Percentiles rank a stretch among this genome's conserved stretches.
These are phyloP conservation scores for Phalaenopsis hybrid DNA, from an alignment of 116 monocot genomes.

Conservation along the genomic window DNA sequence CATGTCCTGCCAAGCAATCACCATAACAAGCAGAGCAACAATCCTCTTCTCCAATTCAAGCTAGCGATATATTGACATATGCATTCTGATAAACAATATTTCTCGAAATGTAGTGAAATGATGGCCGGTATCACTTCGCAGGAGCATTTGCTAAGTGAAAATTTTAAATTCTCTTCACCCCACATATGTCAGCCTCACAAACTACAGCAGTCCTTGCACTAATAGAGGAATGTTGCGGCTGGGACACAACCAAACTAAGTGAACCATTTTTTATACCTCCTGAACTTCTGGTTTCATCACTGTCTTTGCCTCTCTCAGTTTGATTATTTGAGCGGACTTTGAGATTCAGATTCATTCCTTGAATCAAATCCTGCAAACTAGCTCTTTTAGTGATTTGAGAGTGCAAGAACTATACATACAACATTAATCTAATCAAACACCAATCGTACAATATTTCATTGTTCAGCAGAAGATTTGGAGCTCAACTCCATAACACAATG, in stretches of 20 bases:
- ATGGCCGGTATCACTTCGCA: slow-evolving; percentile 29
- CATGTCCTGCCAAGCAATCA: slow-evolving; percentile 56
- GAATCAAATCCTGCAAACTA: background rate
- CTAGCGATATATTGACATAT: slow-evolving; percentile 68
- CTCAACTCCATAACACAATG: background rate
- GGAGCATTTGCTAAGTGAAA: slow-evolving; percentile 52
- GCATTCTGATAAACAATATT: slow-evolving; percentile 70
- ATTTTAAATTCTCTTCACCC: slow-evolving; percentile 63
- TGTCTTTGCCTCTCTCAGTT: background rate
- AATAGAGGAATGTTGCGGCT: slow-evolving; percentile 25
- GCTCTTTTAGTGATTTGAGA: background rate
- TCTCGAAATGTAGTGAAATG: slow-evolving; percentile 57
- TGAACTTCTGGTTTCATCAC: background rate
- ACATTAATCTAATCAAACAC: background rate
- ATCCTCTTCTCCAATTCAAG: slow-evolving; percentile 75
- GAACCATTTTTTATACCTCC: slow-evolving; percentile 5
- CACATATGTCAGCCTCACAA: slow-evolving; percentile 65
- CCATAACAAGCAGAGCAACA: slow-evolving; percentile 78
- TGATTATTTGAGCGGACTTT: background rate
- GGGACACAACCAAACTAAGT: slow-evolving; percentile 20
- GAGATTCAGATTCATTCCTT: background rate
- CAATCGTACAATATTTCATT: background rate
- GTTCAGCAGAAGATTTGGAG: background rate
- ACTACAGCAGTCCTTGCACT: slow-evolving; percentile 17
- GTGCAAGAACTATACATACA: background rate